Conservation (phyloP, 371 early-diverging fungal species). For the Mucor sp. region DNA sequence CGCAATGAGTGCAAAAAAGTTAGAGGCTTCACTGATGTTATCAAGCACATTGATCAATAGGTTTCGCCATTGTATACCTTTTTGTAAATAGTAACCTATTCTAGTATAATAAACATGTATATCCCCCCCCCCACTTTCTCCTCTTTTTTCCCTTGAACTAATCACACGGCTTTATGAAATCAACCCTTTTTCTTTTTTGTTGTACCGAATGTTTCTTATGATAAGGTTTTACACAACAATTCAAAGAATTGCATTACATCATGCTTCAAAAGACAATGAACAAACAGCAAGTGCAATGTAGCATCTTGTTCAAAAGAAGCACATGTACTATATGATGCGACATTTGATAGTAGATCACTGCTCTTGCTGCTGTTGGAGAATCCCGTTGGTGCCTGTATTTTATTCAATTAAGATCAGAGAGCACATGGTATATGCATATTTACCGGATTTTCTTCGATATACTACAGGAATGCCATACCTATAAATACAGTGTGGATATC, state of each 20-base stretch:
- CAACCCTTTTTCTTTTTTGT: not conserved
- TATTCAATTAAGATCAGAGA: not conserved
- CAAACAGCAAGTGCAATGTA: not conserved
- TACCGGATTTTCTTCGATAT: not conserved
- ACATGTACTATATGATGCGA: not conserved
- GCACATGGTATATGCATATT: not conserved
- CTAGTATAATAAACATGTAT: not conserved
- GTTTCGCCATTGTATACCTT: slow-evolving; percentile 10
- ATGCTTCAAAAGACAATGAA: not conserved
- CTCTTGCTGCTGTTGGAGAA: not conserved
- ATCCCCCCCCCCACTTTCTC: not conserved
- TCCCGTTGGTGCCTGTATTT: not conserved
- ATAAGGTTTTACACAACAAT: not conserved
- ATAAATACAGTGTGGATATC: not conserved
- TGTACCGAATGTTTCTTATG: not conserved
- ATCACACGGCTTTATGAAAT: not conserved
- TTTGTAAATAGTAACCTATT: not conserved
- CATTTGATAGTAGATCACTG: not conserved
- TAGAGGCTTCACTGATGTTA: slow-evolving; percentile 40
- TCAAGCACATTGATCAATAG: slow-evolving; percentile 10
- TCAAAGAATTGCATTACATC: not conserved
- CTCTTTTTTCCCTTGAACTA: not conserved
- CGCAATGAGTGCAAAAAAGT: slow-evolving; percentile 54
- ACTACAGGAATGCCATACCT: not conserved
- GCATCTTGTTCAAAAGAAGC: not conserved